Evolutionary conservation across 2,329 filamentous ascomycete genomes (phyloP).

Genomic region (Whalleya microplaca): DNA sequence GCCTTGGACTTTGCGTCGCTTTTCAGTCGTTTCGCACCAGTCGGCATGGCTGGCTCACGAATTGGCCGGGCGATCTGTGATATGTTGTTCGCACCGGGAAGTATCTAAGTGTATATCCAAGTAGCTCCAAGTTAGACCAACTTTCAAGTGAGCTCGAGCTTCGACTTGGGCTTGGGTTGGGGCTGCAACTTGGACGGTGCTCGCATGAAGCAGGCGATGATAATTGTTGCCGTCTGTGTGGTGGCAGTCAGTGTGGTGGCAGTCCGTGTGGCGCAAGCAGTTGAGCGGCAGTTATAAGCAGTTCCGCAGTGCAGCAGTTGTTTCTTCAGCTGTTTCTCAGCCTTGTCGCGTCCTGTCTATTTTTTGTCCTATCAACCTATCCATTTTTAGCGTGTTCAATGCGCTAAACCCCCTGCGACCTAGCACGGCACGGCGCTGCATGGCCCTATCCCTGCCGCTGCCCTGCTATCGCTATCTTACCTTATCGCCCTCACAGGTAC

Average conservation of each 20-base stretch:
- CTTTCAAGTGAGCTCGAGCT: neutral
- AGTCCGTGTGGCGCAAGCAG: constrained; percentile 22
- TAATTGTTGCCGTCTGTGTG: neutral
- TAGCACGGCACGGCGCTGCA: too few relatives aligned
- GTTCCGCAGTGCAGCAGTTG: too few relatives aligned
- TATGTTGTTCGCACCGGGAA: constrained; percentile 11
- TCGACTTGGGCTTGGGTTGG: constrained; percentile 8
- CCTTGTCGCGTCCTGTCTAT: constrained; percentile 31
- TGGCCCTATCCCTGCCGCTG: too few relatives aligned
- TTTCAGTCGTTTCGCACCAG: constrained; percentile 62
- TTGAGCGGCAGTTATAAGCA: too few relatives aligned
- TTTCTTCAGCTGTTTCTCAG: too few relatives aligned
- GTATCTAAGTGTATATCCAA: constrained; percentile 16
- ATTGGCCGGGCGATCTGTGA: constrained; percentile 18
- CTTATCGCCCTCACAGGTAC: too few relatives aligned
- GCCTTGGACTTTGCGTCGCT: constrained; percentile 50
- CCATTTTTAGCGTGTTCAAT: neutral
- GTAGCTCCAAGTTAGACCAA: constrained; percentile 4
- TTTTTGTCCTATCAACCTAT: too few relatives aligned
- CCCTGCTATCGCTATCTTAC: too few relatives aligned
- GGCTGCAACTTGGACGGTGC: constrained; percentile 1
- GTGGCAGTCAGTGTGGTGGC: neutral
- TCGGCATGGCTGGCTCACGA: constrained; percentile 51
- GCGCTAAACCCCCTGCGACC: too few relatives aligned
- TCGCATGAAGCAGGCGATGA: constrained; percentile 13